phyloP scores from a whole-genome alignment of 2,329 filamentous ascomycete species.

The Colletotrichum incanum region DNA sequence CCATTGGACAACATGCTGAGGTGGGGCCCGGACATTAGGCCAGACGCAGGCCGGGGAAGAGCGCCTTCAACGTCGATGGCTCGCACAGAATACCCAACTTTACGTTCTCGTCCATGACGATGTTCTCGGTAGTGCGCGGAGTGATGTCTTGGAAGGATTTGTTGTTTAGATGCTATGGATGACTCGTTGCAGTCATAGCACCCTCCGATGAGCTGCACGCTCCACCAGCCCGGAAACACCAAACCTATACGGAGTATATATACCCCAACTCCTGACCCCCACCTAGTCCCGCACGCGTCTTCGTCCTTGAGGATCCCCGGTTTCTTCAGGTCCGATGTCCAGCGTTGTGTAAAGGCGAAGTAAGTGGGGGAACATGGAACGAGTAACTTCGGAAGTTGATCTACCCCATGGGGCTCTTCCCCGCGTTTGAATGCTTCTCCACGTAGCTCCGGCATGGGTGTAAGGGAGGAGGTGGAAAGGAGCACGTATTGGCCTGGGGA shows the following conservation, averaged over 20 bases:
- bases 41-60: not conserved
- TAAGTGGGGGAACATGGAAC: conserved; percentile 18
- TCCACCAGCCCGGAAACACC: not conserved
- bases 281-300: conserved; percentile 24
- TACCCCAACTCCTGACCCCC: conserved; percentile 37
- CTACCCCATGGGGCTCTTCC: conserved; percentile 39
- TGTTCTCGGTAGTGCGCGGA: not conserved
- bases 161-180: no score
- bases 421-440: conserved; percentile 31
- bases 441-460: not conserved
- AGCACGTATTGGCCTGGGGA: not conserved
- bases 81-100: no score
- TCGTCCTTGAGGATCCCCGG: not conserved
- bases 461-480: not conserved
- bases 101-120: not conserved
- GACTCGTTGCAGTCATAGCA: no score
- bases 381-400: conserved; percentile 5
- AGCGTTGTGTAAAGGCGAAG: not conserved
- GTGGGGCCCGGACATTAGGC: conserved; percentile 6
- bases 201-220: not conserved
- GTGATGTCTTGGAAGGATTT: no score
- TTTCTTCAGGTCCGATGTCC: not conserved
- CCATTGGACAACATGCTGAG: not conserved
- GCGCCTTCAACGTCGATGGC: not conserved
- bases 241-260: conserved; percentile 5